Evolutionary conservation across 108 stramenopile genomes (phyloP).

Genomic region (Pseudonitzschia delicatissima): DNA sequence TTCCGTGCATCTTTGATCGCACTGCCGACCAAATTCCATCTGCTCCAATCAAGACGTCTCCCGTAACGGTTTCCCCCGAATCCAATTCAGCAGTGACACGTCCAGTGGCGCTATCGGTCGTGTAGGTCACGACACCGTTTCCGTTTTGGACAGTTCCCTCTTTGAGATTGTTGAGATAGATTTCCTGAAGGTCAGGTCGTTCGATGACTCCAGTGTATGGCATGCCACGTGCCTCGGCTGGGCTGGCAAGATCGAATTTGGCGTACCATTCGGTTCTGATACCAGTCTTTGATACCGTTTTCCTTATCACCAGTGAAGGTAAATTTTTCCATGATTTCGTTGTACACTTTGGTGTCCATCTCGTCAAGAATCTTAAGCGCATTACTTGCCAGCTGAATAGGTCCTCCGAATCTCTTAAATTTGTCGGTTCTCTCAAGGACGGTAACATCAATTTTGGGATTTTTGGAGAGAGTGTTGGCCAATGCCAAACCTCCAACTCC

Average conservation of each 20-base stretch:
- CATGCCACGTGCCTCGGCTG: conserved; percentile 53
- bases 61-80: conserved; percentile 37
- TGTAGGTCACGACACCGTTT: conserved; percentile 44
- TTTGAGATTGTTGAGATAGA: conserved; percentile 50
- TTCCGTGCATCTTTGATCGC: conserved; percentile 55
- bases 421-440: conserved; percentile 60
- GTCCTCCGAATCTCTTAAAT: conserved; percentile 77
- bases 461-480: conserved; percentile 48
- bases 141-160: conserved; percentile 47
- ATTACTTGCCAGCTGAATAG: conserved; percentile 77
- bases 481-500: conserved; percentile 67
- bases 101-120: conserved; percentile 24
- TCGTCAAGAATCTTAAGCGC: conserved; percentile 55
- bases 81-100: conserved; percentile 44
- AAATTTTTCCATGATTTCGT: conserved; percentile 52
- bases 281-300: conserved; percentile 71
- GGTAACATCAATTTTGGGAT: conserved; percentile 49
- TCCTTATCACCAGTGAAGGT: conserved; percentile 66
- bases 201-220: conserved; percentile 82
- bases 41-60: conserved; percentile 77
- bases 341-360: conserved; percentile 49
- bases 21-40: conserved; percentile 79
- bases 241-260: conserved; percentile 63
- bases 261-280: conserved; percentile 77
- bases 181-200: conserved; percentile 72